A percentile compares a stretch with the other conserved stretches of the same genome.
These are phyloP conservation scores for Malassezia pachydermatis DNA, from an alignment of 1,284 basidiomycete genomes.

Conservation along the genomic window DNA sequence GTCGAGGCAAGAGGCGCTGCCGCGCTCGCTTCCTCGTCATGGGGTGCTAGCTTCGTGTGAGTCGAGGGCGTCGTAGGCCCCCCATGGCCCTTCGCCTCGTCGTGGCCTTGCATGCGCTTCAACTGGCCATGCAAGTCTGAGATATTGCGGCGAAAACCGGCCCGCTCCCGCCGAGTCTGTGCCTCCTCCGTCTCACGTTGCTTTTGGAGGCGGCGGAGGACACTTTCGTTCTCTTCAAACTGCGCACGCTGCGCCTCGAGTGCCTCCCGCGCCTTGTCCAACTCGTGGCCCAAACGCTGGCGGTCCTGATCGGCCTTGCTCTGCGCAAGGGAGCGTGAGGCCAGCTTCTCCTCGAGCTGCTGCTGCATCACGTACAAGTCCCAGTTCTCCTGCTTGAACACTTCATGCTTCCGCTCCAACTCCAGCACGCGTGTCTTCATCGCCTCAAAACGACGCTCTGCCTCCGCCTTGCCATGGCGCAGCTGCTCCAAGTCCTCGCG, in stretches of 20 bases:
- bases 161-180: slow-evolving; percentile 72
- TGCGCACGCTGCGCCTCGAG: slow-evolving; percentile 79
- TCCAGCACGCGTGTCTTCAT: slow-evolving; percentile 10
- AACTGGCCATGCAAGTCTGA: slow-evolving; percentile 74
- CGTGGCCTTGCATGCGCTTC: slow-evolving; percentile 34
- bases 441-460: slow-evolving; percentile 6
- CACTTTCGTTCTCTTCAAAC: slow-evolving; percentile 61
- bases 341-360: slow-evolving; percentile 65
- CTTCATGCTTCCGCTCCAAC: slow-evolving; percentile 53
- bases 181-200: slow-evolving; percentile 88
- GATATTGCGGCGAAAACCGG: slow-evolving; percentile 79
- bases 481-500: slow-evolving; percentile 3
- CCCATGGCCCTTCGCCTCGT: slow-evolving; percentile 19
- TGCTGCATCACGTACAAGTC: slow-evolving; percentile 87
- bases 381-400: slow-evolving; percentile 97
- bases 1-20: background rate
- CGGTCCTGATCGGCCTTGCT: slow-evolving; percentile 71
- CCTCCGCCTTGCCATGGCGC: slow-evolving; percentile 13
- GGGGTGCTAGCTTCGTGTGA: no score
- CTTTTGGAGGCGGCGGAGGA: slow-evolving; percentile 65
- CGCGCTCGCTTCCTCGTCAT: background rate
- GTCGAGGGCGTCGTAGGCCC: background rate
- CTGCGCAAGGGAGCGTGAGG: slow-evolving; percentile 59
- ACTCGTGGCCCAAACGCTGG: slow-evolving; percentile 65
- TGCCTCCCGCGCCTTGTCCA: slow-evolving; percentile 64